Percentiles rank a stretch among this genome's conserved stretches.
Evolutionary conservation across 2,329 filamentous ascomycete genomes (phyloP).

Genomic region (Xylariales sp.): DNA sequence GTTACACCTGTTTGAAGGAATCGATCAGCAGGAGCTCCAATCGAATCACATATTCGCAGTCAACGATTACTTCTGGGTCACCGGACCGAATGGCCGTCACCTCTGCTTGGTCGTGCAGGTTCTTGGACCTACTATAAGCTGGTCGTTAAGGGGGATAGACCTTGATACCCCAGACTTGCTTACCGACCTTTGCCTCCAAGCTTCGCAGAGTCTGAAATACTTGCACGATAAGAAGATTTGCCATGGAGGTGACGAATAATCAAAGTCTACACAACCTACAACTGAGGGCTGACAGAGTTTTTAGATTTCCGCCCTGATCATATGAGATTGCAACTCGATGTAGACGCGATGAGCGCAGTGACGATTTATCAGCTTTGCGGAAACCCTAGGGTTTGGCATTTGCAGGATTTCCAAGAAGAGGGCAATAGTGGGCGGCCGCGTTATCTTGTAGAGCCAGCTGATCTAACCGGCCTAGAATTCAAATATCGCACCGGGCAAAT

Average conservation of each 20-base stretch:
- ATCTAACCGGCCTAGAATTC: slow-evolving; percentile 2
- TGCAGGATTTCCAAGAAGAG: not conserved
- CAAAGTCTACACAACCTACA: not conserved
- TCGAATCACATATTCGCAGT: slow-evolving; percentile 21
- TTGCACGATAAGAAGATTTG: slow-evolving; percentile 27
- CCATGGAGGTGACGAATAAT: slow-evolving; percentile 25
- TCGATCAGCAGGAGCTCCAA: slow-evolving; percentile 9
- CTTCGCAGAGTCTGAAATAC: slow-evolving; percentile 18
- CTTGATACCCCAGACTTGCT: slow-evolving; percentile 25
- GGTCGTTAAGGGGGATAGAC: not conserved
- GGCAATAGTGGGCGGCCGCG: not conserved
- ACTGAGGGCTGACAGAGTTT: not conserved
- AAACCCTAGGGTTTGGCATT: slow-evolving; percentile 19
- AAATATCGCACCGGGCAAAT: slow-evolving; percentile 28
- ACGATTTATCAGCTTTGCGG: slow-evolving; percentile 17
- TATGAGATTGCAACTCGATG: slow-evolving; percentile 29
- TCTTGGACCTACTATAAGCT: slow-evolving; percentile 27
- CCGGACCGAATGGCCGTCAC: slow-evolving; percentile 32
- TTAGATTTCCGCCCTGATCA: slow-evolving; percentile 32
- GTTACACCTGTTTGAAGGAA: slow-evolving; percentile 15
- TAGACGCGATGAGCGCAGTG: slow-evolving; percentile 10
- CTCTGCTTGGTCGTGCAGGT: slow-evolving; percentile 26
- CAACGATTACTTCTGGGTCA: slow-evolving; percentile 28
- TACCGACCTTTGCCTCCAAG: slow-evolving; percentile 27
- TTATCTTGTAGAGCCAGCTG: slow-evolving; percentile 23